Conservation (phyloP, 2,329 filamentous ascomycete species). For the Scedosporium dehoogii region DNA sequence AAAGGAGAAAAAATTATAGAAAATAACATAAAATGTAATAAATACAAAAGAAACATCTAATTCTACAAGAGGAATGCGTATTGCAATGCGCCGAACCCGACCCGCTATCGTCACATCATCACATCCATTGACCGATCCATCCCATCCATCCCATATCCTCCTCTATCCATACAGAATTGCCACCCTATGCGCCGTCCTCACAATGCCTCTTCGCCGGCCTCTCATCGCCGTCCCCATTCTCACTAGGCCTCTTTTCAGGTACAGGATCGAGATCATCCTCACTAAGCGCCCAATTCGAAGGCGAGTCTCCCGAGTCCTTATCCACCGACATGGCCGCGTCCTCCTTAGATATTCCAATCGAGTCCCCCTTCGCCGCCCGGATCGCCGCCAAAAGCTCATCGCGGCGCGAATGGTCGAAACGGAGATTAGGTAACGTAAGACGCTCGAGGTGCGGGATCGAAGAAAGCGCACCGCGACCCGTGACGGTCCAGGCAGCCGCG, state of each 20-base stretch:
- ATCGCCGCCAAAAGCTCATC: constrained; percentile 7
- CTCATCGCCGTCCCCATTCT: background rate
- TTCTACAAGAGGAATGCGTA: background rate
- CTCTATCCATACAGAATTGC: background rate
- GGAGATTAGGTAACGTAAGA: background rate
- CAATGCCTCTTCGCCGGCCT: background rate
- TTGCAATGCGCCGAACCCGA: background rate
- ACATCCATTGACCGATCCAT: background rate
- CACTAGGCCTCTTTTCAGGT: background rate
- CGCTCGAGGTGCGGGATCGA: constrained; percentile 9
- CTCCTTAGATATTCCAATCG: background rate
- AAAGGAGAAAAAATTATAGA: constrained; percentile 1
- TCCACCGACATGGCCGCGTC: background rate
- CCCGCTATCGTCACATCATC: background rate
- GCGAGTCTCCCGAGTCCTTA: background rate
- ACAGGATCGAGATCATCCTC: background rate
- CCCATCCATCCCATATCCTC: background rate
- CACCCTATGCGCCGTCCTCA: background rate
- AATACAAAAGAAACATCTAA: background rate
- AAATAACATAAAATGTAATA: background rate
- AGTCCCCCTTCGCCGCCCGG: background rate
- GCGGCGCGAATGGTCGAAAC: background rate
- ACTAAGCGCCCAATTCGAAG: constrained; percentile 7
- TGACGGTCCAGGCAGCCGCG: constrained; percentile 9
- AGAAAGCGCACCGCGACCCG: constrained; percentile 8